Conservation (phyloP, 2,329 filamentous ascomycete species). For the Ilyonectria destructans region DNA sequence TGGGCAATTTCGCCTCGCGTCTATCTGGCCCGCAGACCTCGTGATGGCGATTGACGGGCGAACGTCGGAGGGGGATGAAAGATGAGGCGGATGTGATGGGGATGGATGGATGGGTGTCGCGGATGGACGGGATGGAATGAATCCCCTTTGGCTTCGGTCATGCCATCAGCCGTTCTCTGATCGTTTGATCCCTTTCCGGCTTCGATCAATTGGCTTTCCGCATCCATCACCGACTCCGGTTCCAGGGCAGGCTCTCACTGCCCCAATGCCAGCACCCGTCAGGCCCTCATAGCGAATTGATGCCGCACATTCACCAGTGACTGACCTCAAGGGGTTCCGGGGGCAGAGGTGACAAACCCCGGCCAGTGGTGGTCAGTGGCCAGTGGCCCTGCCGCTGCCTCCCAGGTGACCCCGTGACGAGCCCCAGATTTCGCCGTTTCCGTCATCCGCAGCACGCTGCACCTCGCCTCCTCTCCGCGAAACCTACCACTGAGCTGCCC, state of each 20-base stretch:
- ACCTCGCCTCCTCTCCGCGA: slow-evolving; percentile 45
- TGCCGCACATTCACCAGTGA: slow-evolving; percentile 25
- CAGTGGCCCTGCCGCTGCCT: slow-evolving; percentile 36
- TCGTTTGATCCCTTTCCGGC: slow-evolving; percentile 27
- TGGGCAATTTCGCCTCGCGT: slow-evolving; percentile 40
- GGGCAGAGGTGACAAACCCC: slow-evolving; percentile 26
- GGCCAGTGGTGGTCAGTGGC: slow-evolving; percentile 26
- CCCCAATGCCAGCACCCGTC: slow-evolving; percentile 17
- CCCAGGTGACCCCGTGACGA: slow-evolving; percentile 46
- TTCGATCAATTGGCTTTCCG: slow-evolving; percentile 31
- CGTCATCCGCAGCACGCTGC: slow-evolving; percentile 48
- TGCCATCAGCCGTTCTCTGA: slow-evolving; percentile 20
- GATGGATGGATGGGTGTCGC: slow-evolving; percentile 34
- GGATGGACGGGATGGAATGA: slow-evolving; percentile 25
- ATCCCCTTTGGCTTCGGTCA: slow-evolving; percentile 17
- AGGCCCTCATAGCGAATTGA: slow-evolving; percentile 24
- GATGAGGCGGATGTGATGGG: slow-evolving; percentile 28
- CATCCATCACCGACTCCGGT: slow-evolving; percentile 10
- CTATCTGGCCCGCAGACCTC: slow-evolving; percentile 41
- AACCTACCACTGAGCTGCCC: slow-evolving; percentile 43
- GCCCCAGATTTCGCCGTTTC: slow-evolving; percentile 42
- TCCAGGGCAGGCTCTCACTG: slow-evolving; percentile 10
- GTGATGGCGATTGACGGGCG: slow-evolving; percentile 41
- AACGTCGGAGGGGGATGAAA: slow-evolving; percentile 26
- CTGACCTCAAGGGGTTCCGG: slow-evolving; percentile 20